These are phyloP conservation scores for Leptographium radiaticola DNA, from an alignment of 2,329 filamentous ascomycete genomes.

Conservation along the genomic window DNA sequence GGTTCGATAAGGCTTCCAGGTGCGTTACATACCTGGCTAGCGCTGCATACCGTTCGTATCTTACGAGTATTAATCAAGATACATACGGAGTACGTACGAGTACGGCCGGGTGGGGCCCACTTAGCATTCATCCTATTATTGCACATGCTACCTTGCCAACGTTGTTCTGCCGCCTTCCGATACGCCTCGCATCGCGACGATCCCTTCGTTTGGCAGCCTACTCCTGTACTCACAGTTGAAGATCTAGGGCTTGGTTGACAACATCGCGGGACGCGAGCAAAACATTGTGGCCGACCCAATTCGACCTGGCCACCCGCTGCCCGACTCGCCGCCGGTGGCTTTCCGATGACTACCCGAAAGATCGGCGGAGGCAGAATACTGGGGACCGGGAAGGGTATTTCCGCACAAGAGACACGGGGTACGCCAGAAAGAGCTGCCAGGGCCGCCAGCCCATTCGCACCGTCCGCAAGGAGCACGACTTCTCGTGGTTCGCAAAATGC, in stretches of 20 bases:
- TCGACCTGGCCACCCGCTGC: neutral
- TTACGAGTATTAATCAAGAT: too few relatives aligned
- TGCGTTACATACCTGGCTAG: neutral
- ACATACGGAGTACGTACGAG: too few relatives aligned
- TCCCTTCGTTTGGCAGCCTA: too few relatives aligned
- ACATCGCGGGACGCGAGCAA: neutral
- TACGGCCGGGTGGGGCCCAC: too few relatives aligned
- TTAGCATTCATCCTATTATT: too few relatives aligned
- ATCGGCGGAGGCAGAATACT: conserved; percentile 86
- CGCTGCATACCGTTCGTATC: neutral
- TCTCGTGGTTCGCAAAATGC: conserved; percentile 58
- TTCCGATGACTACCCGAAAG: conserved; percentile 63
- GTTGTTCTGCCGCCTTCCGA: too few relatives aligned
- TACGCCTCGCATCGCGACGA: too few relatives aligned
- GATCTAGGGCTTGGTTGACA: neutral
- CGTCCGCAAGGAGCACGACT: conserved; percentile 54
- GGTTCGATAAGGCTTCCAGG: neutral
- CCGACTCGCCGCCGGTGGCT: neutral
- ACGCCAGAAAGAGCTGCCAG: conserved; percentile 24
- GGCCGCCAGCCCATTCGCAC: conserved; percentile 38
- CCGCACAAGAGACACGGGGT: conserved; percentile 38
- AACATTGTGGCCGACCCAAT: neutral
- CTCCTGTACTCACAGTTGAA: too few relatives aligned
- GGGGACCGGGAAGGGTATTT: conserved; percentile 73
- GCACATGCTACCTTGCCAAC: too few relatives aligned